A percentile compares a stretch with the other conserved stretches of the same genome.
Conservation (phyloP, 2,329 filamentous ascomycete species). For the Coleophoma crateriformis region DNA sequence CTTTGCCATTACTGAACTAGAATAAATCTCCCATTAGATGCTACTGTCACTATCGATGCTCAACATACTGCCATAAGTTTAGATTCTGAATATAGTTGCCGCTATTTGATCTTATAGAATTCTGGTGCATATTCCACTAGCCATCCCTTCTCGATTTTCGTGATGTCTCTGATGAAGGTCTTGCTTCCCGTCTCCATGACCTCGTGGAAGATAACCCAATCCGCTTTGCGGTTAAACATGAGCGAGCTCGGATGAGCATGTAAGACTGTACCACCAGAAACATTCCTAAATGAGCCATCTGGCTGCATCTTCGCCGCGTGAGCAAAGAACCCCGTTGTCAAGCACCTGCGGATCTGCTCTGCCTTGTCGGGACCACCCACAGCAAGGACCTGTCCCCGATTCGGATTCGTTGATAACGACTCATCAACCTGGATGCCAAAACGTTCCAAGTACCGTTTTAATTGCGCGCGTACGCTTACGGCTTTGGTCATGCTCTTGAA, state of each 20-base stretch:
- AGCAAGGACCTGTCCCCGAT: conserved; percentile 22
- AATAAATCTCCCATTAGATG: too few species aligned
- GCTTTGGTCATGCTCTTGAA: conserved; percentile 79
- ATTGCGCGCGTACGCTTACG: conserved; percentile 78
- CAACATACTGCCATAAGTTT: too few species aligned
- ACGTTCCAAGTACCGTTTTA: conserved; percentile 80
- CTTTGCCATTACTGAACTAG: conserved; percentile 24
- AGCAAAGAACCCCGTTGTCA: conserved; percentile 87
- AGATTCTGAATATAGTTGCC: neutral
- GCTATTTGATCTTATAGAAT: conserved; percentile 61
- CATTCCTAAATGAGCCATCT: conserved; percentile 82
- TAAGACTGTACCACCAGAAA: conserved; percentile 72
- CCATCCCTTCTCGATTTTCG: conserved; percentile 93
- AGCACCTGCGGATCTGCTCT: conserved; percentile 75
- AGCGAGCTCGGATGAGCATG: conserved; percentile 88
- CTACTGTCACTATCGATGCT: too few species aligned
- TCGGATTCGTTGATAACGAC: conserved; percentile 36
- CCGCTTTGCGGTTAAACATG: conserved; percentile 94
- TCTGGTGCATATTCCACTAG: conserved; percentile 81
- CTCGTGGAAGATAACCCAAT: conserved; percentile 96
- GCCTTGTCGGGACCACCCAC: conserved; percentile 44
- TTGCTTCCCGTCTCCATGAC: conserved; percentile 85
- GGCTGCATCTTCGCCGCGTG: conserved; percentile 91
- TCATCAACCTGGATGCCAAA: conserved; percentile 71
- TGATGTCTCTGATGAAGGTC: conserved; percentile 84